Percentiles rank a stretch among this genome's conserved stretches.
Evolutionary conservation across 139 green algal genomes (phyloP).

Genomic region (Ulvella scutata): DNA sequence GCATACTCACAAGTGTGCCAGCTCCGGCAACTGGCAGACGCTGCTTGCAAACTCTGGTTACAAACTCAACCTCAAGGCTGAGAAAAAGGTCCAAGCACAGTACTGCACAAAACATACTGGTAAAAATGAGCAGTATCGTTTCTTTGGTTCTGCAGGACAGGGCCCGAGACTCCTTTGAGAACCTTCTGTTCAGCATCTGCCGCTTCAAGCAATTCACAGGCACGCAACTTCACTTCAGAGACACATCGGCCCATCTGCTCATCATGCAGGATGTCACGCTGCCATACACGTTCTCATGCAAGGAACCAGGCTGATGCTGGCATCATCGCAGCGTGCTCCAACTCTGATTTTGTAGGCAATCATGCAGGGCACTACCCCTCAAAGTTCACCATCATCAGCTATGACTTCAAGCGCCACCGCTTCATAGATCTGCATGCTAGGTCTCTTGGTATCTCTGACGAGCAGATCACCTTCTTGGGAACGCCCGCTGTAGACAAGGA

Average conservation of each 20-base stretch:
- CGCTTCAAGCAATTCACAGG: constrained; percentile 53
- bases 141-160: constrained; percentile 44
- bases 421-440: constrained; percentile 59
- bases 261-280: constrained; percentile 29
- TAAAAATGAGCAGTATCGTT: background rate
- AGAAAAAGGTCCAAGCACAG: background rate
- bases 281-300: too few species aligned
- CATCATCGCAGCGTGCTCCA: too few species aligned
- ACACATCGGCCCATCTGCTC: background rate
- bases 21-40: too few species aligned
- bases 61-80: too few species aligned
- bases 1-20: too few species aligned
- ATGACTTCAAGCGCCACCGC: constrained; percentile 67
- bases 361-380: constrained; percentile 65
- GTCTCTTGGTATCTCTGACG: constrained; percentile 45
- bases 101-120: background rate
- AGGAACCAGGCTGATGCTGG: too few species aligned
- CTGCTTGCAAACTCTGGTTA: too few species aligned
- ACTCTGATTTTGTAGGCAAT: too few species aligned
- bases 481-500: constrained; percentile 28
- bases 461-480: constrained; percentile 60
- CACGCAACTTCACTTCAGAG: background rate
- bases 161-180: constrained; percentile 82
- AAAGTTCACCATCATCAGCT: constrained; percentile 66
- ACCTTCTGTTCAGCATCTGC: constrained; percentile 83